These are phyloP conservation scores for Chaetomium tenue DNA, from an alignment of 495 filamentous ascomycete genomes.

Conservation along the genomic window DNA sequence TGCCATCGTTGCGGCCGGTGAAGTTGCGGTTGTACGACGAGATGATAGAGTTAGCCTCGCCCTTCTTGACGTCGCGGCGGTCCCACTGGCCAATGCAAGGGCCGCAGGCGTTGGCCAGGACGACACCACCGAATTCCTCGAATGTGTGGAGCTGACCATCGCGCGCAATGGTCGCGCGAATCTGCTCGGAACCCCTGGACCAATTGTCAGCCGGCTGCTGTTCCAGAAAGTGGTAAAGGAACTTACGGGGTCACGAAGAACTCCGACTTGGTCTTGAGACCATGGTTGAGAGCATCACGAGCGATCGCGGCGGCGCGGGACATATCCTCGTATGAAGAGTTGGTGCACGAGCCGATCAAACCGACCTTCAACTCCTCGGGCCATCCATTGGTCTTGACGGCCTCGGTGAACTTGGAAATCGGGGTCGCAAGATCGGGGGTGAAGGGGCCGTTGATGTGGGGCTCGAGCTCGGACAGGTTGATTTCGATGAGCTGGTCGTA, in stretches of 20 bases:
- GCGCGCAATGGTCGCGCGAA: constrained; percentile 90
- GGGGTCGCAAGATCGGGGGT: constrained; percentile 99
- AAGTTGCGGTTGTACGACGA: constrained; percentile 71
- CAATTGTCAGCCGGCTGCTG: too few relatives aligned
- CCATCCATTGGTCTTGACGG: constrained; percentile 92
- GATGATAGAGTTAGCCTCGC: constrained; percentile 70
- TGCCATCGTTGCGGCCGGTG: constrained; percentile 98
- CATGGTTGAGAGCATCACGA: constrained; percentile 88
- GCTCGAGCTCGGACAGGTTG: constrained; percentile 91
- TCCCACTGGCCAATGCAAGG: constrained; percentile 86
- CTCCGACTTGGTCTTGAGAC: constrained; percentile 86
- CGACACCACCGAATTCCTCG: constrained; percentile 94
- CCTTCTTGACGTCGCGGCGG: constrained; percentile 92
- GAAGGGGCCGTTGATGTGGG: constrained; percentile 98
- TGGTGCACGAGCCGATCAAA: constrained; percentile 97
- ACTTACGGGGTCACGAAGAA: constrained; percentile 81
- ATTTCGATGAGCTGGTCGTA: constrained; percentile 97
- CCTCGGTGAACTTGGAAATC: constrained; percentile 94
- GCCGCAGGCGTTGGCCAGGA: constrained; percentile 96
- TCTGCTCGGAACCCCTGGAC: constrained; percentile 80
- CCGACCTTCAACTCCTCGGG: constrained; percentile 97
- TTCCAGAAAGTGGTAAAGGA: too few relatives aligned
- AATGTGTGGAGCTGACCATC: constrained; percentile 95
- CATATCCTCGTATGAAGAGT: constrained; percentile 99
- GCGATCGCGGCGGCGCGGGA: constrained; percentile 92